Percentiles rank a stretch among this genome's conserved stretches.
Evolutionary conservation across 1,284 basidiomycete species (phyloP).

Genomic region (Coniophora puteana): DNA sequence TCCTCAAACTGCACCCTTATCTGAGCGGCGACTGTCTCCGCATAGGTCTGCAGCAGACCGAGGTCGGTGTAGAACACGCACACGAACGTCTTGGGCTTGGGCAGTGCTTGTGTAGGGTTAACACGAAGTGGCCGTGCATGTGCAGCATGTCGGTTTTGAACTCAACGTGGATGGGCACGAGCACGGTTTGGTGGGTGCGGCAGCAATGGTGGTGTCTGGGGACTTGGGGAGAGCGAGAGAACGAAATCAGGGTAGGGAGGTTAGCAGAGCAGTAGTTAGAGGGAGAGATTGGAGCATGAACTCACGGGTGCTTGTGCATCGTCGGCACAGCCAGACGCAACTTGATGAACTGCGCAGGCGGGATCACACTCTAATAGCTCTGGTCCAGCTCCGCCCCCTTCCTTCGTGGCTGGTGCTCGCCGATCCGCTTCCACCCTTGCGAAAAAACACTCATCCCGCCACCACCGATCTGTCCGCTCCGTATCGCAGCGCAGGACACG

Average conservation of each 20-base stretch:
- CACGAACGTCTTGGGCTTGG: conserved; percentile 84
- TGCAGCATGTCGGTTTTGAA: conserved; percentile 90
- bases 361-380: conserved; percentile 86
- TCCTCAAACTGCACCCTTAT: conserved; percentile 92
- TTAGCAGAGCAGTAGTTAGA: too few relatives aligned
- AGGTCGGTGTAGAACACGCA: conserved; percentile 85
- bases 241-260: too few relatives aligned
- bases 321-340: conserved; percentile 56
- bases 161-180: conserved; percentile 93
- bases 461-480: conserved; percentile 31
- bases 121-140: conserved; percentile 94
- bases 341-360: conserved; percentile 77
- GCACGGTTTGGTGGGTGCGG: conserved; percentile 61
- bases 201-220: conserved; percentile 59
- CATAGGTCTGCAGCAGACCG: conserved; percentile 71
- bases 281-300: conserved; percentile 18
- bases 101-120: conserved; percentile 86
- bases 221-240: too few relatives aligned
- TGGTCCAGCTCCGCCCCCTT: conserved; percentile 70
- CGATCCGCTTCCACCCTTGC: conserved; percentile 29
- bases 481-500: conserved; percentile 41
- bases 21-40: conserved; percentile 76
- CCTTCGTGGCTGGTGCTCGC: conserved; percentile 30
- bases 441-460: conserved; percentile 31
- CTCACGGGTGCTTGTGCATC: conserved; percentile 67